Percentiles rank a stretch among this genome's conserved stretches.
Evolutionary conservation across 495 filamentous ascomycete genomes (phyloP).

Genomic region (Penicillium desertorum): DNA sequence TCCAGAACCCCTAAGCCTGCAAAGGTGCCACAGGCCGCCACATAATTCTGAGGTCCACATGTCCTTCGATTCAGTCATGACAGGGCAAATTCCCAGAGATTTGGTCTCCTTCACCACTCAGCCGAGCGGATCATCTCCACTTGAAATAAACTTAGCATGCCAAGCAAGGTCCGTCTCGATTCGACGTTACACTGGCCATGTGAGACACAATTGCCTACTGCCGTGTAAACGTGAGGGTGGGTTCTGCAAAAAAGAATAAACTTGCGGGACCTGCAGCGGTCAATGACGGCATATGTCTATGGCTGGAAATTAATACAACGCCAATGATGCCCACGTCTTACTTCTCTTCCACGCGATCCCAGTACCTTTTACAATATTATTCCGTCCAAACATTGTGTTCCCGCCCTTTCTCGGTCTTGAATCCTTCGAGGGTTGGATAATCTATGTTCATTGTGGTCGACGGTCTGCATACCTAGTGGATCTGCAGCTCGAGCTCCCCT

Average conservation of each 20-base stretch:
- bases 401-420: slow-evolving; percentile 8
- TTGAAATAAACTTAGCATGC: slow-evolving; percentile 8
- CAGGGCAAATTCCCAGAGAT: slow-evolving; percentile 10
- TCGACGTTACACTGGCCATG: slow-evolving; percentile 27
- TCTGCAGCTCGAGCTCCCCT: background rate
- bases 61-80: background rate
- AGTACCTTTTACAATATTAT: slow-evolving; percentile 1
- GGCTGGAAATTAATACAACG: slow-evolving; percentile 18
- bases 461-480: slow-evolving; percentile 7
- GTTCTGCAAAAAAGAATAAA: slow-evolving; percentile 9
- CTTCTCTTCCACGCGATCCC: slow-evolving; percentile 13
- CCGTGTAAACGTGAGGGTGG: slow-evolving; percentile 16
- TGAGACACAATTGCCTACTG: slow-evolving; percentile 13
- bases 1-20: slow-evolving; percentile 2
- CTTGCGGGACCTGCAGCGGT: slow-evolving; percentile 18
- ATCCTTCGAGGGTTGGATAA: slow-evolving; percentile 18
- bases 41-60: slow-evolving; percentile 12
- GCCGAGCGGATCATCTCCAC: slow-evolving; percentile 15
- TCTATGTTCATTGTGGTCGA: slow-evolving; percentile 18
- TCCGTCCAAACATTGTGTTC: background rate
- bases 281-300: slow-evolving; percentile 32
- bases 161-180: slow-evolving; percentile 6
- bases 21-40: slow-evolving; percentile 8
- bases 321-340: slow-evolving; percentile 12
- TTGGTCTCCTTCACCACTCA: slow-evolving; percentile 17